Base-by-base conservation (phyloP, 2,329 filamentous ascomycete species). In the Harringtonia aguacate region DNA sequence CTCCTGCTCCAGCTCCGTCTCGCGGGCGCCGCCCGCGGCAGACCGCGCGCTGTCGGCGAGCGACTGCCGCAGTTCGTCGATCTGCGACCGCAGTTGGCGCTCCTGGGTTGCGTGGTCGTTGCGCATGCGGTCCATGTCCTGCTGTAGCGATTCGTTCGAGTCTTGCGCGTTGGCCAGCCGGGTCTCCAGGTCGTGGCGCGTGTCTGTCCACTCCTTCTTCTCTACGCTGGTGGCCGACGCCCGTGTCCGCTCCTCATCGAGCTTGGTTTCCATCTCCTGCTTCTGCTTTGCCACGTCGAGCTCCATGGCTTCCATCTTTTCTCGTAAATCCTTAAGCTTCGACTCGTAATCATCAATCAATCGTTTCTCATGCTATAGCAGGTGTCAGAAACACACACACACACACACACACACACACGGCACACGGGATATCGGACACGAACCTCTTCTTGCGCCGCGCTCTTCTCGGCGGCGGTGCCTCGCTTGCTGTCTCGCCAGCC, bases 341-440 rank as follows among this genome's bases (percentile, higher is more conserved):
- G 71, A 68, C 60, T 94, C 83, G 49, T 88, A 86, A n/a, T 92
- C 85, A 37, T 84, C 73, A 33, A 94, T 75, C 35, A 83, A 61
- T 57, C 81, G 46, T 38, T 53, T 52, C 38, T 48, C 48, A 18
- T 46, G 31, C 37, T 50, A 21, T 18, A 15, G 24, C 20, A 12
- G 27, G 18, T 14, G 6, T 17, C 28, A 8, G 3, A 12, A 28
- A 4, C 18, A 29, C 8, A 38, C 3, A 34, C n/a, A n/a, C n/a
- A n/a, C n/a, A n/a, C n/a, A n/a, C n/a, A n/a, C n/a, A n/a, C n/a
- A n/a, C n/a, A n/a, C n/a, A n/a, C n/a, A n/a, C n/a, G n/a, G n/a
- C n/a, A n/a, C n/a, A n/a, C n/a, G n/a, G n/a, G n/a, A n/a, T n/a
- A n/a, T n/a, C n/a, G n/a, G n/a, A n/a, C n/a, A 27, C 13, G n/a